Base-by-base conservation (phyloP, 306 rosid species). In the Ziziphus jujuba region DNA sequence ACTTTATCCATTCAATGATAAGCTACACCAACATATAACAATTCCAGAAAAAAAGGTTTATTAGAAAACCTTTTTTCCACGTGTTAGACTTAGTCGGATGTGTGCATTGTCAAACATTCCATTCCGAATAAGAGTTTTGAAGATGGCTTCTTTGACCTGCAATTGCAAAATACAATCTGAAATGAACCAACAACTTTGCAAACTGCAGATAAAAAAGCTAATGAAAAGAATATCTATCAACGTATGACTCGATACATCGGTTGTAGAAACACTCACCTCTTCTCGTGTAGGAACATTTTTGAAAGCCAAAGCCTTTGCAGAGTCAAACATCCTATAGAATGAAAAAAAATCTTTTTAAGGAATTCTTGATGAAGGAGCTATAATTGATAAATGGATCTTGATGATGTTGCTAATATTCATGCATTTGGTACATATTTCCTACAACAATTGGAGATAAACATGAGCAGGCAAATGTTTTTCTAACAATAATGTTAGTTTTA, bases 221-320 rank as follows among this genome's bases (percentile, higher is more conserved):
- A 43, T 11, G 28, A 52, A 65, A 63, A 34, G 14, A 33, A 53
- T 34, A 5, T 61, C 40, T 50, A 50, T 78, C 22, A 10, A 24
- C 10, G 69, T 25, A 44, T 63, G 71, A 66, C 51, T 58, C 52
- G 59, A 57, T 28, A 77, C 48, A 61, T 33, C 59, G 45, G 35
- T 52, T 56, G 43, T 57, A 63, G 19, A n/a, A 12, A 67, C 43
- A 73, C 74, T 63, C 67, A 90, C 97, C 90, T 85, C 88, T 53
- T 85, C 84, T 2, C 81, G 84, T 62, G 85, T 74, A 59, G 91
- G 95, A 79, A 90, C 86, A 54, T 87, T 87, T 62, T 77, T 68
- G 72, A 90, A 90, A 60, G 91, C 97, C 85, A 90, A 82, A 65
- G 97, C 95, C 81, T 87, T 90, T 63, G 97, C 89, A 0, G 97